Evolutionary conservation across 306 rosid genomes (phyloP), one percentile per base, ranked within the genome.

Genomic region (Albizia julibrissin): DNA sequence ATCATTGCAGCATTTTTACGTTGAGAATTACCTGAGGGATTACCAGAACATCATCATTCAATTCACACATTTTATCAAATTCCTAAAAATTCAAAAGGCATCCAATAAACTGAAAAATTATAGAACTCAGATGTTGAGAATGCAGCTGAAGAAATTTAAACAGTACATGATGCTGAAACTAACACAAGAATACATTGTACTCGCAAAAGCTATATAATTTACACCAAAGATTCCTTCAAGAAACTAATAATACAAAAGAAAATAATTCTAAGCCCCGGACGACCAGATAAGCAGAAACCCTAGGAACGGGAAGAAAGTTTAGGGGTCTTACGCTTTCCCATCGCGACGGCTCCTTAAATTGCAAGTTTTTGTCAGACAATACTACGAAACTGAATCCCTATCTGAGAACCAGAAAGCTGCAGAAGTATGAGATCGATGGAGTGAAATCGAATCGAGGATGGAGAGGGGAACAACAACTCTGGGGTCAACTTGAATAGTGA

Each of bases 261-360:
- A 62, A 14, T 8, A 71, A 44, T 24, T 4, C 18, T 12, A 12
- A 24, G 50, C 59, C 42, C 15, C 52, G 11, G 4, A 8, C 4
- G 26, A 72, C 24, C 10, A 5, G 19, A 50, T 10, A 58, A 15
- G 80, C 21, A 9, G 44, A 79, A 83, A 72, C 74, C 80, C 85
- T 76, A 72, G 22, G 66, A 49, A 42, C 44, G 22, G 44, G 21
- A 4, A 19, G 15, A 10, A 47, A 49, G 47, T 8, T 10, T 8
- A 0, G n/a, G 77, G 77, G 83, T 79, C 94, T 87, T 84, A 94
- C 98, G 94, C 87, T 90, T 94, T 80, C 97, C 97, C 98, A 94
- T 94, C n/a, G 79, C 4, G 86, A 82, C 76, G 83, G 84, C 77
- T 82, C 66, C 79, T 64, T 9, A 5, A 4, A 34, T 21, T 21